Evolutionary conservation across 176 grass and related monocot genomes (phyloP).

Genomic region (Cenchrus fungigraminus): DNA sequence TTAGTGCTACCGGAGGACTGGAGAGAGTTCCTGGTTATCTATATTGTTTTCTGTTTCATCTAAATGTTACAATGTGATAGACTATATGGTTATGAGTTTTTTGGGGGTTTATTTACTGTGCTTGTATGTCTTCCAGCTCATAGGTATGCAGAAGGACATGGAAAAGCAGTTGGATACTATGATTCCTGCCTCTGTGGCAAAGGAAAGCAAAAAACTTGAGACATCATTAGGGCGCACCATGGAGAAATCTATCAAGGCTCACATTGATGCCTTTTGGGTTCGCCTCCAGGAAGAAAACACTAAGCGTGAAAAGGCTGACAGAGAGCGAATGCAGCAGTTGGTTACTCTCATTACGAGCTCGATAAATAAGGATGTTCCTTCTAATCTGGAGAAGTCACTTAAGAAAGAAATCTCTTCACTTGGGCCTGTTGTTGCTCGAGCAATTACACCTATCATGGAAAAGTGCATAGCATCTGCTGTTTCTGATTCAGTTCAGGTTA

Average conservation of each 20-base stretch:
- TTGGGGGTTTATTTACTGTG: slow-evolving; percentile 21
- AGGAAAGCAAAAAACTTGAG: slow-evolving; percentile 92
- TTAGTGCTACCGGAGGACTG: not conserved
- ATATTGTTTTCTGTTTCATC: slow-evolving; percentile 4
- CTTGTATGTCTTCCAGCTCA: slow-evolving; percentile 60
- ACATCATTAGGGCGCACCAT: slow-evolving; percentile 70
- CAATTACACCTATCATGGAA: slow-evolving; percentile 78
- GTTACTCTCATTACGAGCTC: slow-evolving; percentile 69
- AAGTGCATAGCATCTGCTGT: slow-evolving; percentile 67
- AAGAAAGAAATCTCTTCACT: slow-evolving; percentile 90
- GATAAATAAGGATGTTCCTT: slow-evolving; percentile 79
- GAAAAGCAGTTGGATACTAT: slow-evolving; percentile 80
- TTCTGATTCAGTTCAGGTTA: slow-evolving; percentile 90
- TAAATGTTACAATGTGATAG: not conserved
- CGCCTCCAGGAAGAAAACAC: slow-evolving; percentile 79
- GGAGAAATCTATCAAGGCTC: slow-evolving; percentile 88
- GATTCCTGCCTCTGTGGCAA: slow-evolving; percentile 61
- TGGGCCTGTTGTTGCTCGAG: slow-evolving; percentile 71
- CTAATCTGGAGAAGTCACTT: slow-evolving; percentile 68
- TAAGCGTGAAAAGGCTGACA: slow-evolving; percentile 82
- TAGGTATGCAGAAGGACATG: slow-evolving; percentile 83
- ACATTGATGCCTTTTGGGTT: slow-evolving; percentile 75
- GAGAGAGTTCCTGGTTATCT: slow-evolving; percentile 19
- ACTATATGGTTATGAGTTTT: not conserved
- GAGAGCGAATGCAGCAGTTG: slow-evolving; percentile 78